A percentile compares a stretch with the other conserved stretches of the same genome.
phyloP scores from a whole-genome alignment of 2,329 filamentous ascomycete genomes.

The Trichophaea hybrida region DNA sequence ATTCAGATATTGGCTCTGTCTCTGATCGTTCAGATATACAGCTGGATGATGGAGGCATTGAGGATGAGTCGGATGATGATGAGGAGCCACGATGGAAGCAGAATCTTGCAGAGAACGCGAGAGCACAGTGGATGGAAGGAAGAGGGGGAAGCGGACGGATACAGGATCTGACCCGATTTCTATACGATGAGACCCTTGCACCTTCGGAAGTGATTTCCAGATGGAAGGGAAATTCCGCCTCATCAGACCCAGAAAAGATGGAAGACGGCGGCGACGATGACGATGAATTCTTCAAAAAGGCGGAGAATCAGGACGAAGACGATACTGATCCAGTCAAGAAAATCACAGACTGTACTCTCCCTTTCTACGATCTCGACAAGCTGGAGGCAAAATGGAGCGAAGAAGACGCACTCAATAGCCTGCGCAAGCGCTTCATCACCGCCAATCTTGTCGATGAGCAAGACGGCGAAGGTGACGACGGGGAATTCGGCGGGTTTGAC shows the following conservation, averaged over 20 bases:
- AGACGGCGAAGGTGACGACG: constrained; percentile 37
- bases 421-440: constrained; percentile 63
- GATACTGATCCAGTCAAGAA: constrained; percentile 38
- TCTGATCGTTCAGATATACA: constrained; percentile 41
- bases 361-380: constrained; percentile 62
- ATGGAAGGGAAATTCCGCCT: constrained; percentile 55
- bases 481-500: constrained; percentile 33
- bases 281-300: constrained; percentile 50
- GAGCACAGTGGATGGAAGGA: constrained; percentile 45
- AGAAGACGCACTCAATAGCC: constrained; percentile 57
- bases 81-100: constrained; percentile 66
- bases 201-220: constrained; percentile 59
- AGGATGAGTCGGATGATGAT: constrained; percentile 39
- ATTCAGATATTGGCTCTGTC: constrained; percentile 86
- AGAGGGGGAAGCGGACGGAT: constrained; percentile 60
- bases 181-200: constrained; percentile 72
- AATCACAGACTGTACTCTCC: constrained; percentile 51
- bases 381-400: constrained; percentile 76
- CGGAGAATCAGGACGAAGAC: constrained; percentile 49
- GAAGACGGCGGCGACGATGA: constrained; percentile 44
- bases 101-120: constrained; percentile 63
- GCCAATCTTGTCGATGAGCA: constrained; percentile 47
- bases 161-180: constrained; percentile 66
- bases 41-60: constrained; percentile 35
- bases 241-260: constrained; percentile 32